Conservation (phyloP, 164 flowering plant genomes). For the Platanus orientalis region DNA sequence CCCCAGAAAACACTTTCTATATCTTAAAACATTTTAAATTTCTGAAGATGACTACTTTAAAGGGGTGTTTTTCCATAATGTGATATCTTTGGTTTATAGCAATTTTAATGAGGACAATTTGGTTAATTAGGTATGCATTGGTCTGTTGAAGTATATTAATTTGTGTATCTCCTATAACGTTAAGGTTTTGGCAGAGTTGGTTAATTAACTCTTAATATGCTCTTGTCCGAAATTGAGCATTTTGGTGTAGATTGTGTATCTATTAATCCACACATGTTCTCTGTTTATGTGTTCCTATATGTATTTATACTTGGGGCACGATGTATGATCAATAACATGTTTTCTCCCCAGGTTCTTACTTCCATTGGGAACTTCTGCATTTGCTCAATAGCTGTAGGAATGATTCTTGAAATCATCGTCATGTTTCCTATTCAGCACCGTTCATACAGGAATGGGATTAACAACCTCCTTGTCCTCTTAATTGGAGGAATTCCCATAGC, state of each 20-base stretch:
- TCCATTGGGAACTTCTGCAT: conserved; percentile 89
- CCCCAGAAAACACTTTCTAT: neutral
- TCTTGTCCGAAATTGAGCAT: too few species aligned
- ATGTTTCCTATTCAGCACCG: conserved; percentile 79
- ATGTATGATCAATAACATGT: conserved; percentile 8
- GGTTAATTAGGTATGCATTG: too few species aligned
- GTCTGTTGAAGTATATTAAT: too few species aligned
- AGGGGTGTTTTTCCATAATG: neutral
- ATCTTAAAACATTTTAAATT: neutral
- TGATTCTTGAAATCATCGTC: conserved; percentile 78
- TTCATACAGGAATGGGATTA: conserved; percentile 65
- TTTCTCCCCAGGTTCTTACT: conserved; percentile 69
- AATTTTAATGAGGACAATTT: neutral
- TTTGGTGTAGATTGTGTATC: too few species aligned
- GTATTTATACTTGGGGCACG: neutral
- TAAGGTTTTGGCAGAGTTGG: too few species aligned
- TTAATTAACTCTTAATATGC: too few species aligned
- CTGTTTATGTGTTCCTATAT: neutral
- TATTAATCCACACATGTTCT: neutral
- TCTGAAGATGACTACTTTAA: neutral
- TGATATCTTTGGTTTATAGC: neutral
- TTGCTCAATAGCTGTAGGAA: conserved; percentile 84
- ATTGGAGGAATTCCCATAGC: conserved; percentile 93
- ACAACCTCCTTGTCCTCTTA: conserved; percentile 82
- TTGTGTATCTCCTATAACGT: too few species aligned